Evolutionary conservation across 768 basidiomycete genomes (phyloP), one percentile per base, ranked within the genome.

Genomic region (Thelephora ganbajun): DNA sequence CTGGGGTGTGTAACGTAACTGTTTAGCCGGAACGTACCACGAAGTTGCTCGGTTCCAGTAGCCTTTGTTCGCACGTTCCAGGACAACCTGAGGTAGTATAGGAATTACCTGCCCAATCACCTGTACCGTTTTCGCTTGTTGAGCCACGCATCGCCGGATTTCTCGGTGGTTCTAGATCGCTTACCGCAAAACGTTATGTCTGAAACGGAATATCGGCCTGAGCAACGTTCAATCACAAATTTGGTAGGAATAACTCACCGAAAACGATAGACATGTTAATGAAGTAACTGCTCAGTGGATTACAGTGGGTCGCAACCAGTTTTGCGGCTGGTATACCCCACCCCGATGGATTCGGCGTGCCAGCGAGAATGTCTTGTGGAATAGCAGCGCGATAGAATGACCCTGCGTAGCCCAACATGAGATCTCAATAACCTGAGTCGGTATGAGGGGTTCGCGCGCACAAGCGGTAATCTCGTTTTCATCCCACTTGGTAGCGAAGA

Each of bases 401-500:
- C 81, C 81, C 85, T 88, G 54, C 33, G 9, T 42, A 33, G 26
- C n/a, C 12, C 6, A 18, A 18, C 26, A 12, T 9, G 33, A 13
- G 9, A 26, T 13, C 16, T 19, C 30, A 35, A 13, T 20, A 33
- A 18, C 30, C 16, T 6, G 34, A 6, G n/a, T 35, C 2, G 33
- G 1, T 35, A 33, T n/a, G 23, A 19, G 2, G 33, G 23, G n/a
- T 36, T 19, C 41, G 12, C 33, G 69, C 84, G 60, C 51, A 88
- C 85, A 88, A 52, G 86, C 73, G 35, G 78, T 74, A 48, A 89
- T 86, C 1, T 79, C 78, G 50, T 69, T 70, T 50, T 78, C 73
- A 57, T 90, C 84, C 90, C 90, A 92, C 55, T 83, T 82, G 84
- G 89, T 88, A 1, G 79, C 87, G 59, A 87, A 91, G 2, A 89